phyloP scores from a whole-genome alignment of 116 monocot genomes.

The Dioscorea cayenensis region DNA sequence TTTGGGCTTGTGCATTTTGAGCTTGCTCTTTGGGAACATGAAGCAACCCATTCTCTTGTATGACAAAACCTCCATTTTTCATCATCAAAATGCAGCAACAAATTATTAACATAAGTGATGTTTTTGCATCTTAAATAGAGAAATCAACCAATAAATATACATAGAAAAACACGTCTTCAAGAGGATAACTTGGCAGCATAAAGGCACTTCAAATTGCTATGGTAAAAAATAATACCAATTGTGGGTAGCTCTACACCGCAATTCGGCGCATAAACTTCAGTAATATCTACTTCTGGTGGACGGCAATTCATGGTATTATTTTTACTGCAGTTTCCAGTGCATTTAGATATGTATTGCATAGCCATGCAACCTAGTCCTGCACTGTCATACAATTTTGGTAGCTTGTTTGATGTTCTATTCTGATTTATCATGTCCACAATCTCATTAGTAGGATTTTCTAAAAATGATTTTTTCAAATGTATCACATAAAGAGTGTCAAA shows the following conservation, averaged over 20 bases:
- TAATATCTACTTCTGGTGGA: slow-evolving; percentile 52
- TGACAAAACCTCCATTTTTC: neutral
- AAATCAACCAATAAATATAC: neutral
- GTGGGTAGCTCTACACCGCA: slow-evolving; percentile 82
- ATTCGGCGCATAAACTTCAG: slow-evolving; percentile 74
- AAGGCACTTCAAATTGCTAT: neutral
- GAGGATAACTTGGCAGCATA: too few species aligned
- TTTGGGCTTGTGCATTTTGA: slow-evolving; percentile 87
- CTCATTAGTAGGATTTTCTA: slow-evolving; percentile 59
- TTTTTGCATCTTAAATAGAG: neutral
- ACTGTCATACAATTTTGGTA: slow-evolving; percentile 42
- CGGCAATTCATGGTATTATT: slow-evolving; percentile 41
- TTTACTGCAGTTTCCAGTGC: slow-evolving; percentile 44
- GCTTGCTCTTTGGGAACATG: slow-evolving; percentile 93
- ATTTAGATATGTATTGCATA: slow-evolving; percentile 59
- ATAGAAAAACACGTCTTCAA: neutral
- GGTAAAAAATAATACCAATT: slow-evolving; percentile 20
- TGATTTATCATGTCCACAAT: slow-evolving; percentile 47
- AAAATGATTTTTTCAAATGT: neutral
- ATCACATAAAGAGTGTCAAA: too few species aligned
- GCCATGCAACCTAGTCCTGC: slow-evolving; percentile 84
- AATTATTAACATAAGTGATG: too few species aligned
- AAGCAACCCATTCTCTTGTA: slow-evolving; percentile 87
- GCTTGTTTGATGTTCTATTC: slow-evolving; percentile 57
- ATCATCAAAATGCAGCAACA: neutral